Evolutionary conservation across 2,329 filamentous ascomycete species (phyloP), one percentile per base, ranked within the genome.

Genomic region (Aspergillus persii): DNA sequence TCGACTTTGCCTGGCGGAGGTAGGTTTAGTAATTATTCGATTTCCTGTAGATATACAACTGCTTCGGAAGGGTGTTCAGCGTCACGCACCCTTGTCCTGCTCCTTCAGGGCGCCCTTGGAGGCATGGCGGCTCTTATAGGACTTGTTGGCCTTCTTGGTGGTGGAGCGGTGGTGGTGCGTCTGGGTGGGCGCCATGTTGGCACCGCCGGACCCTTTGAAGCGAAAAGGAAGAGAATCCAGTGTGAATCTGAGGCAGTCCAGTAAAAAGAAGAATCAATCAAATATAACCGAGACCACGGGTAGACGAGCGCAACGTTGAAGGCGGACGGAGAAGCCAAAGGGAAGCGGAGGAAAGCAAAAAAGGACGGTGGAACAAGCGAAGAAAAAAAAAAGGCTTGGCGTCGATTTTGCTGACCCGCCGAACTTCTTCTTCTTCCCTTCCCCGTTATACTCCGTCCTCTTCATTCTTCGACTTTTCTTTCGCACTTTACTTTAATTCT

Each of bases 61-160:
- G 23, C 39, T 12, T 8, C 41, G 57, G 36, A 53, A 47, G 33
- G 27, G 11, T 27, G 5, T 44, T 44, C 27, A 18, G 4, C 47
- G 15, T 31, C 23, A 4, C 67, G 44, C 69, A 92, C 91, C 93
- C 82, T 98, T 98, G 60, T 87, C 84, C 65, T 87, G 83, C 65
- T 96, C 91, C 74, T 95, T 92, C 71, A 97, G 77, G 59, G 91
- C 86, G 71, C 91, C 88, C 77, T 98, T 98, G 62, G 91, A 92
- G 46, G 93, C 86, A 80, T 96, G 93, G 74, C 88, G 88, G 59
- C 91, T 92, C 79, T 99, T 99, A 84, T 93, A 99, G 29, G 89
- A 76, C 82, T 99, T 99, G 79, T 96, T 88, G 66, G 84, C 80
- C 70, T 86, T 82, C 83, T 98, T 99, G 56, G 93, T 96, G 59